Evolutionary conservation across 2,329 filamentous ascomycete genomes (phyloP).

Genomic region (Hypoxylon sp.): DNA sequence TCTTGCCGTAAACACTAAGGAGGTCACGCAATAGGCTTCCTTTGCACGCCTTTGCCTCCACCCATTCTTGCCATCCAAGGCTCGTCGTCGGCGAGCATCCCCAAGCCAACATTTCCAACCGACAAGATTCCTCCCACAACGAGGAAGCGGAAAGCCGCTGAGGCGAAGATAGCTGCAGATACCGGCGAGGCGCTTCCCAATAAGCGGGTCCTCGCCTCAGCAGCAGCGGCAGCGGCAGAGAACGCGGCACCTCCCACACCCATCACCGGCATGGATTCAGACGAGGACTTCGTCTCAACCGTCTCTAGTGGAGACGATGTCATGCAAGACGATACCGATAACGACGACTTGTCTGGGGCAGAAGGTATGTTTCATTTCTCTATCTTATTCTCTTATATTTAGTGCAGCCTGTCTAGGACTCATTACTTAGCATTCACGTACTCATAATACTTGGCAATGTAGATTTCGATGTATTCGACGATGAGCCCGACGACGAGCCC

Average conservation of each 20-base stretch:
- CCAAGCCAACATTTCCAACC: conserved; percentile 39
- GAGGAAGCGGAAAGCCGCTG: conserved; percentile 74
- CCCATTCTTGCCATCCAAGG: conserved; percentile 25
- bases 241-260: conserved; percentile 69
- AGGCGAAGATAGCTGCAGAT: conserved; percentile 69
- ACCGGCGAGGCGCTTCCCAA: conserved; percentile 59
- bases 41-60: conserved; percentile 17
- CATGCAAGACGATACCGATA: conserved; percentile 82
- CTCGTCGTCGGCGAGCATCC: conserved; percentile 46
- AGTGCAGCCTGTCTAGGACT: conserved; percentile 5
- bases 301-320: conserved; percentile 83
- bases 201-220: conserved; percentile 69
- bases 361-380: conserved; percentile 59
- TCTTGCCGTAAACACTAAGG: not conserved
- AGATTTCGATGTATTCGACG: conserved; percentile 73
- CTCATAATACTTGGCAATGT: conserved; percentile 17
- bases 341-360: conserved; percentile 69
- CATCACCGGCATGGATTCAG: conserved; percentile 86
- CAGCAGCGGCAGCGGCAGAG: conserved; percentile 48
- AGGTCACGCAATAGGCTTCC: conserved; percentile 1
- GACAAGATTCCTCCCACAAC: conserved; percentile 71
- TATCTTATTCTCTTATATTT: conserved; percentile 1
- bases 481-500: conserved; percentile 66
- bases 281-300: conserved; percentile 92
- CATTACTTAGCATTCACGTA: not conserved